These are phyloP conservation scores for Nothomitra cinnamomea DNA, from an alignment of 2,329 filamentous ascomycete species.

Conservation along the genomic window DNA sequence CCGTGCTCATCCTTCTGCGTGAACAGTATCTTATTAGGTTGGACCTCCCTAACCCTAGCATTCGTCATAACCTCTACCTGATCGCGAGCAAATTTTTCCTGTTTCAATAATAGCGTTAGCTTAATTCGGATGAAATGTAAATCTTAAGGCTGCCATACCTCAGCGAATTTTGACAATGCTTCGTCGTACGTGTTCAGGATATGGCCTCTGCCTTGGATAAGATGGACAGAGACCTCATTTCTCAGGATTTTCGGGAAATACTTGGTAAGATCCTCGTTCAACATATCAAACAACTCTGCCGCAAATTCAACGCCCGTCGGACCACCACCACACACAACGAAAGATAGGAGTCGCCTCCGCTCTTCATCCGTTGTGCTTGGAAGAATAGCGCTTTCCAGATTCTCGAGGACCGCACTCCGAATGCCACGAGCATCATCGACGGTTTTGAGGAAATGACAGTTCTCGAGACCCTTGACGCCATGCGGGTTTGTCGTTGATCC, in stretches of 20 bases:
- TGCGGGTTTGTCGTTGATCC: conserved; percentile 85
- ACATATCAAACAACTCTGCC: conserved; percentile 83
- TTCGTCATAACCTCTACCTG: conserved; percentile 86
- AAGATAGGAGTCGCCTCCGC: conserved; percentile 71
- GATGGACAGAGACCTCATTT: conserved; percentile 93
- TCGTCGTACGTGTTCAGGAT: conserved; percentile 98
- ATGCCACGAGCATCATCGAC: conserved; percentile 84
- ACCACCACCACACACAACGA: conserved; percentile 88
- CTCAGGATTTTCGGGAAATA: conserved; percentile 81
- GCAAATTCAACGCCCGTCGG: conserved; percentile 97
- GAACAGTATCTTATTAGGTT: conserved; percentile 70
- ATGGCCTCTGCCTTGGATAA: conserved; percentile 87
- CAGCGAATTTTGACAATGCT: conserved; percentile 78
- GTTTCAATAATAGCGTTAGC: background rate
- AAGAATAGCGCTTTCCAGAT: conserved; percentile 81
- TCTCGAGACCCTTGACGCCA: conserved; percentile 82
- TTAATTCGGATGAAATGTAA: background rate
- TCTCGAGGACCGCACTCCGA: conserved; percentile 72
- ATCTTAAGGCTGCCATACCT: conserved; percentile 28
- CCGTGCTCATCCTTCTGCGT: conserved; percentile 64
- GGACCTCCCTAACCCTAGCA: conserved; percentile 79
- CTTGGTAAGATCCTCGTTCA: conserved; percentile 79
- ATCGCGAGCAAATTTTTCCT: conserved; percentile 72
- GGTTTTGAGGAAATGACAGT: conserved; percentile 90
- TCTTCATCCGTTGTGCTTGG: conserved; percentile 84